Evolutionary conservation across 345 rosid species (phyloP).

Genomic region (Raphanus sativus): DNA sequence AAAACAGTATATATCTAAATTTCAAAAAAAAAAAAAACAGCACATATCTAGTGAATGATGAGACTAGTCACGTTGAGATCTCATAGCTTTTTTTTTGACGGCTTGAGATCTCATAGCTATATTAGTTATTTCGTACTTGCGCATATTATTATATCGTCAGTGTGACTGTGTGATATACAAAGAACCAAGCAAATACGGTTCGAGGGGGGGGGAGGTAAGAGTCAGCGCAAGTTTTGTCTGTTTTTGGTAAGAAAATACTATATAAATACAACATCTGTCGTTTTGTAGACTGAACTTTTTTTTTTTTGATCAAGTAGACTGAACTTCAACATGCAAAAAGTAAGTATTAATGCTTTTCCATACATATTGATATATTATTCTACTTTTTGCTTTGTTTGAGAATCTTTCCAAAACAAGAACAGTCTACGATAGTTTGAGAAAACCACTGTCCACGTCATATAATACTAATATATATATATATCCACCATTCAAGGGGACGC

Average conservation of each 20-base stretch:
- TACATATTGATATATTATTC: neutral
- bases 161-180: constrained; percentile 19
- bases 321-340: constrained; percentile 19
- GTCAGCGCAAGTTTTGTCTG: constrained; percentile 24
- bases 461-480: too few relatives aligned
- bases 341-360: constrained; percentile 16
- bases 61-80: neutral
- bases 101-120: neutral
- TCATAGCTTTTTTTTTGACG: too few relatives aligned
- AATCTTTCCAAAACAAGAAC: constrained; percentile 25
- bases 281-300: neutral
- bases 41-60: neutral
- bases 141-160: neutral
- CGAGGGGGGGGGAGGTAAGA: constrained; percentile 18
- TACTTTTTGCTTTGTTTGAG: neutral
- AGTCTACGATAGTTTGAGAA: constrained; percentile 11
- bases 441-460: constrained; percentile 23
- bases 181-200: constrained; percentile 23
- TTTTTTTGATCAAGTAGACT: neutral
- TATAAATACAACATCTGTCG: constrained; percentile 12
- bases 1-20: too few relatives aligned
- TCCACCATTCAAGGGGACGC: too few relatives aligned
- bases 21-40: too few relatives aligned
- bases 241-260: neutral
- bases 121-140: neutral